phyloP scores from a whole-genome alignment of 805 yeast genomes.

The Candida endomychidarum region DNA sequence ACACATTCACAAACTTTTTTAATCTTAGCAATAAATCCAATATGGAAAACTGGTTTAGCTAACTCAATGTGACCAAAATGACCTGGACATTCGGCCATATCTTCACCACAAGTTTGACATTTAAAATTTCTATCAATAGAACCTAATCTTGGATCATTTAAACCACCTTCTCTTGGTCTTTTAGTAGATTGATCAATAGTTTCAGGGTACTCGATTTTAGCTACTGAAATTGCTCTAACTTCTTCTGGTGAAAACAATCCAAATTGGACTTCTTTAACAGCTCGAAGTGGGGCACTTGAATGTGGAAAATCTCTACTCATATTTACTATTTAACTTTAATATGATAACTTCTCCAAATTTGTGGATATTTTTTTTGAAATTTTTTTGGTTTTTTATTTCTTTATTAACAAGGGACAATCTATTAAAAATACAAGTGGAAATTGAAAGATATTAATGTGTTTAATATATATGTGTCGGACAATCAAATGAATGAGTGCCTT shows the following conservation, averaged over 20 bases:
- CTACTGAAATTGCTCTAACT: constrained; percentile 91
- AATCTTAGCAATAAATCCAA: constrained; percentile 92
- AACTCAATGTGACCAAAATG: constrained; percentile 98
- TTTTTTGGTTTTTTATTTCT: constrained; percentile 8
- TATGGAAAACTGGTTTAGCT: constrained; percentile 98
- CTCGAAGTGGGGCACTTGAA: constrained; percentile 97
- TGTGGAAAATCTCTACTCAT: constrained; percentile 70
- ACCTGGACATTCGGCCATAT: constrained; percentile 99
- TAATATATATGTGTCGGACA: constrained; percentile 14
- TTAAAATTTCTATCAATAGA: constrained; percentile 95
- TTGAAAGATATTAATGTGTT: constrained; percentile 1
- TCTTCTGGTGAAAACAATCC: constrained; percentile 98
- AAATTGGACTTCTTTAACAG: constrained; percentile 97
- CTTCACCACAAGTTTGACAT: constrained; percentile 99
- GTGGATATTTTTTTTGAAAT: constrained; percentile 7
- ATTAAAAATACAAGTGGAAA: constrained; percentile 12
- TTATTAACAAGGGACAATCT: constrained; percentile 11
- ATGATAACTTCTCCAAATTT: constrained; percentile 12
- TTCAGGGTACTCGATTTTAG: constrained; percentile 97
- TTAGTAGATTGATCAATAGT: constrained; percentile 98
- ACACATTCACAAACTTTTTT: constrained; percentile 95
- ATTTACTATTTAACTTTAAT: constrained; percentile 3
- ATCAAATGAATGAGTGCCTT: constrained; percentile 36
- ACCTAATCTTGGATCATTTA: constrained; percentile 96
- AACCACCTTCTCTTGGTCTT: constrained; percentile 94